These are phyloP conservation scores for Russula brevipes DNA, from an alignment of 768 basidiomycete species.

Conservation along the genomic window DNA sequence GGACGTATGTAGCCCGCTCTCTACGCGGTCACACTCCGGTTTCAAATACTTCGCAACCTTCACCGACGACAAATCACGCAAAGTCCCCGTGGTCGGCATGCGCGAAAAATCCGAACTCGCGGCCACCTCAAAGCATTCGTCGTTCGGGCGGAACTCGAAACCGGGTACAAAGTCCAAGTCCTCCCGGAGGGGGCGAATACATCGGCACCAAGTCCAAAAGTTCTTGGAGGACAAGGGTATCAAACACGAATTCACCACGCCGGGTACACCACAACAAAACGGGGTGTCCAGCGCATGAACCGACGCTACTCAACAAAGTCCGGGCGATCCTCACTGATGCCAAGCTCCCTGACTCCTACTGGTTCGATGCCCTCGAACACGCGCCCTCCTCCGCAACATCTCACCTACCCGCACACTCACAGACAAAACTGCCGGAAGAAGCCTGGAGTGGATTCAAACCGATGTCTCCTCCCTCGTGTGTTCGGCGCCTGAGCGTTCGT, in stretches of 20 bases:
- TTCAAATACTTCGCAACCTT: slow-evolving; percentile 26
- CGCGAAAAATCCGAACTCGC: slow-evolving; percentile 23
- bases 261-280: not conserved
- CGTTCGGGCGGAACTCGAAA: slow-evolving; percentile 14
- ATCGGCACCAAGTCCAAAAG: not conserved
- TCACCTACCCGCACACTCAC: too few species aligned
- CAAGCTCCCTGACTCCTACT: not conserved
- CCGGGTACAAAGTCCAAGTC: slow-evolving; percentile 22
- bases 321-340: slow-evolving; percentile 23
- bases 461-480: too few species aligned
- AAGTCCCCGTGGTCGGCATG: slow-evolving; percentile 20
- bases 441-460: too few species aligned
- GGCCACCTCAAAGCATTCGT: slow-evolving; percentile 22
- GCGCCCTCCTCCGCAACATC: too few species aligned
- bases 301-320: slow-evolving; percentile 18
- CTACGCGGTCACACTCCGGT: slow-evolving; percentile 8
- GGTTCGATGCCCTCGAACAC: too few species aligned
- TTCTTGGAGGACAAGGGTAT: slow-evolving; percentile 24
- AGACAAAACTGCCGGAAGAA: too few species aligned
- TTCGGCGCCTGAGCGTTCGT: slow-evolving; percentile 4
- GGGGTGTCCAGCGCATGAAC: not conserved
- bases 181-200: slow-evolving; percentile 30
- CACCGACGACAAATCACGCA: slow-evolving; percentile 26
- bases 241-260: not conserved
- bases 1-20: slow-evolving; percentile 27